Conservation (phyloP, 1,284 basidiomycete genomes). For the Trichosporon sp. region DNA sequence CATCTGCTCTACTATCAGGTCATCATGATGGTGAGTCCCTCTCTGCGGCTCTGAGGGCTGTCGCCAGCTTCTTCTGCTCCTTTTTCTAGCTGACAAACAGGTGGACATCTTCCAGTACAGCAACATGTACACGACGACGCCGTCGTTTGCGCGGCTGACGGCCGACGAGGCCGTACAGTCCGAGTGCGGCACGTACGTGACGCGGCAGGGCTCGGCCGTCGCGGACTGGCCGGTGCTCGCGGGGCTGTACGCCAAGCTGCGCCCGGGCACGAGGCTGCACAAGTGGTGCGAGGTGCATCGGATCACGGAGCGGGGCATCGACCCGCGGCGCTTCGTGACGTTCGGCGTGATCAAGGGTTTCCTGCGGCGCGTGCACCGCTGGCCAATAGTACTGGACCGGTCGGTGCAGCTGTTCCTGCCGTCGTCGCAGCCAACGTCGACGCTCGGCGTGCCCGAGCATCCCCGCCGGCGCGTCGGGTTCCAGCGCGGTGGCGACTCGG, state of each 20-base stretch:
- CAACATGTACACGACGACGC: constrained; percentile 92
- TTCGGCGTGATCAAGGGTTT: constrained; percentile 99
- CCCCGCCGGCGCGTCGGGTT: constrained; percentile 8
- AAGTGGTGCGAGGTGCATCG: constrained; percentile 84
- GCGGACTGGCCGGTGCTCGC: constrained; percentile 76
- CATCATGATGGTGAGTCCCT: constrained; percentile 65
- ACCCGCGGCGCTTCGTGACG: constrained; percentile 88
- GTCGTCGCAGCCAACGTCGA: neutral
- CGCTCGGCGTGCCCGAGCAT: neutral
- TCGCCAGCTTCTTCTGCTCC: neutral
- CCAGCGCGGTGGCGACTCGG: constrained; percentile 13
- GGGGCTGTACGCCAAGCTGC: constrained; percentile 79
- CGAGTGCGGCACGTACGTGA: constrained; percentile 87
- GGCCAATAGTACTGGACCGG: constrained; percentile 60
- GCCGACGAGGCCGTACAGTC: constrained; percentile 73
- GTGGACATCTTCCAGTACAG: constrained; percentile 96
- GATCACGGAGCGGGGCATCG: constrained; percentile 70
- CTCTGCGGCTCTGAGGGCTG: neutral
- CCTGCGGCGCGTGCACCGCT: constrained; percentile 83
- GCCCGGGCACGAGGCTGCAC: constrained; percentile 73
- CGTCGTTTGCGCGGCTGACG: constrained; percentile 76
- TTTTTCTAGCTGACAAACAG: constrained; percentile 18
- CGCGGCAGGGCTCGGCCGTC: constrained; percentile 57
- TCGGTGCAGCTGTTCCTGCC: neutral
- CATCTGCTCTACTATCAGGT: constrained; percentile 97